Conservation (phyloP, 257 asterid species). For the Petunia secreta region DNA sequence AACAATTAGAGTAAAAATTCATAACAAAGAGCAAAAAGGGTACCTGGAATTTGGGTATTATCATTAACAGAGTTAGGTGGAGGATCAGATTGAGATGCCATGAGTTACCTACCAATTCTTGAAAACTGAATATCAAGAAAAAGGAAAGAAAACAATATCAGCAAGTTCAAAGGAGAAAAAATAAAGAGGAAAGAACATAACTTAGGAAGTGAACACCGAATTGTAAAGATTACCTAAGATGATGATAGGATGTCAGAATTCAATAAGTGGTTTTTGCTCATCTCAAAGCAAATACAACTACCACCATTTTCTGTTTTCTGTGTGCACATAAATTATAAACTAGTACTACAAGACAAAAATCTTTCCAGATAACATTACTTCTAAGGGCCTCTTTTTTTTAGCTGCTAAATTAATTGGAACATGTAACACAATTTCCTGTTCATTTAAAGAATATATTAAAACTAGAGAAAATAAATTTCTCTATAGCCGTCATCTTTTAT, state of each 20-base stretch:
- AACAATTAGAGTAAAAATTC: constrained; percentile 14
- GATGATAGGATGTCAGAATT: constrained; percentile 26
- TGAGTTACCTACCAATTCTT: constrained; percentile 34
- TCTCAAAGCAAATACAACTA: constrained; percentile 29
- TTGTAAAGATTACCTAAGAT: constrained; percentile 25
- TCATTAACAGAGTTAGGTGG: constrained; percentile 52
- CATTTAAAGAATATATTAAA: neutral
- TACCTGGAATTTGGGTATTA: constrained; percentile 61
- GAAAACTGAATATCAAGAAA: constrained; percentile 25
- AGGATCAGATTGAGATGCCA: constrained; percentile 63
- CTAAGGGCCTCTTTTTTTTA: neutral
- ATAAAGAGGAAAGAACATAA: neutral
- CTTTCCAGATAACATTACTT: neutral
- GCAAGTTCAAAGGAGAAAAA: neutral
- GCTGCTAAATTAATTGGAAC: neutral
- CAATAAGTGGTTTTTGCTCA: constrained; percentile 27
- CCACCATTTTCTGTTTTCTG: neutral
- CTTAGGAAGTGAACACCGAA: constrained; percentile 1
- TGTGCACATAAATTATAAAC: neutral
- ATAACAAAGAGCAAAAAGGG: neutral
- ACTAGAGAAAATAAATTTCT: neutral
- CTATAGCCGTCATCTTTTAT: no score
- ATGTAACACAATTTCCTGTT: neutral
- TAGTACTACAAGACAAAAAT: neutral
- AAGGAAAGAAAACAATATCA: neutral